Evolutionary conservation across 2,329 filamentous ascomycete genomes (phyloP), one percentile per base, ranked within the genome.

Genomic region (Ambrosiella xylebori): DNA sequence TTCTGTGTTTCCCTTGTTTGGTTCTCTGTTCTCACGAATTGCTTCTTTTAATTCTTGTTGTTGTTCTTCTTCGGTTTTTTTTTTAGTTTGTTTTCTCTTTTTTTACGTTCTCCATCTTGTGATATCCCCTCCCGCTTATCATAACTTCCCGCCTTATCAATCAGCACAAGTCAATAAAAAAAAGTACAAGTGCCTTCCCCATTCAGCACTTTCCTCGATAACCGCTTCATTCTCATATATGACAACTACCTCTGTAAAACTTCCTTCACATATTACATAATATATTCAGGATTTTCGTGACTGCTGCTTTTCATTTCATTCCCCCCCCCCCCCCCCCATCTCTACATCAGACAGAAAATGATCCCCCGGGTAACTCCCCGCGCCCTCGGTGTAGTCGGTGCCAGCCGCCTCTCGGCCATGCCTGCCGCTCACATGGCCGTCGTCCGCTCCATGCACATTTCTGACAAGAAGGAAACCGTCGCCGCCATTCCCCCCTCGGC

Each of bases 361-460:
- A 15, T 47, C 44, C 44, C 44, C 44, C 44, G 44, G 44, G n/a
- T 47, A 2, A 13, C 19, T 15, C 44, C 44, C 44, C 44, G 44
- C n/a, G n/a, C 44, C n/a, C 13, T 13, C 11, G 35, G 8, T 7
- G 27, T 49, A 7, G 51, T 37, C 52, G 19, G 35, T n/a, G n/a
- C 4, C 35, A 7, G 7, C 44, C n/a, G 11, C 8, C 3, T 19
- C 47, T 27, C 17, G 13, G 38, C 54, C 7, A 27, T 45, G 1
- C 37, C 51, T 36, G 45, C 47, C 17, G 13, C 49, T 4, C 35
- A 19, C 6, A 9, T 50, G 11, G 37, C 35, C n/a, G 38, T 52
- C 49, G 47, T 51, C 8, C 54, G 58, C 17, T 51, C 51, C 37
- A 61, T 61, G 17, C 56, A 61, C 52, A 55, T 55, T 11, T 59